phyloP scores from a whole-genome alignment of 768 basidiomycete species.

The Austroboletus eburneus region DNA sequence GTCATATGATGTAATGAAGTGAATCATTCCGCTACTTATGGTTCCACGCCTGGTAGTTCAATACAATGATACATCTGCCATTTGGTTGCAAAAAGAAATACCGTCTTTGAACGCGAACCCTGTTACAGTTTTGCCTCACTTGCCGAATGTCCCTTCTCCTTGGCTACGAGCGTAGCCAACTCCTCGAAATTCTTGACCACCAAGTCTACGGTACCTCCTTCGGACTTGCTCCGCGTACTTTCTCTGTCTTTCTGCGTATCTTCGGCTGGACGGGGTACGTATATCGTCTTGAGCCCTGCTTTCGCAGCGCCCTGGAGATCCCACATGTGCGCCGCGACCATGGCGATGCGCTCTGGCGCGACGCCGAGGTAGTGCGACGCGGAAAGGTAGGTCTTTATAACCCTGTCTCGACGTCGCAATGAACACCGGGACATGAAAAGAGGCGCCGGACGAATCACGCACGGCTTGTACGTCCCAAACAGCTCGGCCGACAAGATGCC shows the following conservation, averaged over 20 bases:
- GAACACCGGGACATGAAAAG: no score
- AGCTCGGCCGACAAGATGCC: constrained; percentile 57
- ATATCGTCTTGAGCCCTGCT: constrained; percentile 56
- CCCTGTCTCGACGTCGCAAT: not conserved
- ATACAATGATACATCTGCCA: no score
- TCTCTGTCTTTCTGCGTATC: constrained; percentile 28
- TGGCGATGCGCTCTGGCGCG: constrained; percentile 46
- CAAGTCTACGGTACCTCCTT: constrained; percentile 58
- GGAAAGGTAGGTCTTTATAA: constrained; percentile 38
- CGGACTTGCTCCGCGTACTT: constrained; percentile 39
- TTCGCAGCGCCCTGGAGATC: constrained; percentile 53
- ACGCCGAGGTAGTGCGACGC: constrained; percentile 44
- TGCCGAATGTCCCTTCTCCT: constrained; percentile 4
- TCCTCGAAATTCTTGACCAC: constrained; percentile 51
- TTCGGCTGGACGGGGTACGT: constrained; percentile 49
- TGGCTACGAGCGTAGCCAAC: constrained; percentile 32
- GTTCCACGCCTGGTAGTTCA: no score
- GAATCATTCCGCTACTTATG: no score
- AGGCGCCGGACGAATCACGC: no score
- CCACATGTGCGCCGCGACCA: constrained; percentile 62
- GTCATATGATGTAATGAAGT: no score
- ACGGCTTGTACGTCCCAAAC: constrained; percentile 66
- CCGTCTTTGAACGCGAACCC: no score
- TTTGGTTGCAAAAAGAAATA: no score
- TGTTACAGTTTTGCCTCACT: no score